phyloP scores from a whole-genome alignment of 2,329 filamentous ascomycete genomes.

The Aureobasidium musti region DNA sequence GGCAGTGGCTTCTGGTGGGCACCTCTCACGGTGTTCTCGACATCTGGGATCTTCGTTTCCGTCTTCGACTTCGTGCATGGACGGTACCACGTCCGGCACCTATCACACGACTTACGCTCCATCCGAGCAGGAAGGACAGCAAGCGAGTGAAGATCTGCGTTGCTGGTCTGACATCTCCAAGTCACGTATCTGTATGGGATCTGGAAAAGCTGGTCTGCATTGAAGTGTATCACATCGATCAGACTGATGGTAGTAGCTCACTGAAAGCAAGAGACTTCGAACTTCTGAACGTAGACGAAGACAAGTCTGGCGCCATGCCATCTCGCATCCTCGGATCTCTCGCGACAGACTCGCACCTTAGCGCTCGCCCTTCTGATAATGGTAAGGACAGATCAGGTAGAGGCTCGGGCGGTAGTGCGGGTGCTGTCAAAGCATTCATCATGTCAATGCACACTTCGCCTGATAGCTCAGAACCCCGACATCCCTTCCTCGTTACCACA shows the following conservation, averaged over 20 bases:
- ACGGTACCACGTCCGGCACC: conserved; percentile 77
- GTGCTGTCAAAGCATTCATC: conserved; percentile 73
- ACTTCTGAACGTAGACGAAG: conserved; percentile 86
- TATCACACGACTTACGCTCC: conserved; percentile 76
- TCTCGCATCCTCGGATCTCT: conserved; percentile 77
- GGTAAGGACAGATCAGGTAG: conserved; percentile 39
- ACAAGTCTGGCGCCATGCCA: conserved; percentile 83
- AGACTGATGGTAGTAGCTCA: conserved; percentile 45
- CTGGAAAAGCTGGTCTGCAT: conserved; percentile 85
- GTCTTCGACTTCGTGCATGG: conserved; percentile 83
- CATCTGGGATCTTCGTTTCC: conserved; percentile 96
- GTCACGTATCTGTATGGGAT: conserved; percentile 94
- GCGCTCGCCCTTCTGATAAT: conserved; percentile 10
- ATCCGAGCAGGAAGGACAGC: conserved; percentile 58
- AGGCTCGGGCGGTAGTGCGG: conserved; percentile 49
- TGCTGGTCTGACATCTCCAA: conserved; percentile 80
- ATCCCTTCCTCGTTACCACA: conserved; percentile 82
- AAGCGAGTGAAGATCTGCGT: conserved; percentile 85
- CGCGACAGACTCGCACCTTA: conserved; percentile 23
- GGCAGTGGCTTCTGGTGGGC: conserved; percentile 87
- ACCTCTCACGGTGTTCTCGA: conserved; percentile 92
- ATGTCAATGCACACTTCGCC: conserved; percentile 71
- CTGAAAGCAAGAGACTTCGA: conserved; percentile 66
- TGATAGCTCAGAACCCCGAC: conserved; percentile 68
- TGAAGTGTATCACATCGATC: conserved; percentile 76